phyloP scores from a whole-genome alignment of 2,329 filamentous ascomycete genomes.

The Apiospora rasikravindrae region DNA sequence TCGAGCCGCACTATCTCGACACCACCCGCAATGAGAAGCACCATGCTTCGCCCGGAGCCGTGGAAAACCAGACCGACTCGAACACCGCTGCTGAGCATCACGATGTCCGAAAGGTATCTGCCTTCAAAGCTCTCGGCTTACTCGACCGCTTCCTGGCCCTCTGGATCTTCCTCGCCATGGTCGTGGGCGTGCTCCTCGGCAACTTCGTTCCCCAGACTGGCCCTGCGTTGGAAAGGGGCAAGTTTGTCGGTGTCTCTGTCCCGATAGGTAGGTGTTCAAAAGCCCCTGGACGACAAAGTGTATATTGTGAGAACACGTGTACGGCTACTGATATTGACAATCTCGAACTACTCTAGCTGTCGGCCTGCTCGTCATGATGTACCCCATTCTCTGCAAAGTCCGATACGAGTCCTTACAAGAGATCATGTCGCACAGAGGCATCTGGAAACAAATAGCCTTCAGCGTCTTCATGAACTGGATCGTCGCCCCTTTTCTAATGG shows the following conservation, averaged over 20 bases:
- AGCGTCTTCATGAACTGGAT: constrained; percentile 84
- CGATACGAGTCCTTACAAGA: constrained; percentile 76
- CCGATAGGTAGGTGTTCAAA: constrained; percentile 32
- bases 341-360: constrained; percentile 58
- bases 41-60: background rate
- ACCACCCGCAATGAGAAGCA: background rate
- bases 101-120: constrained; percentile 38
- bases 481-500: constrained; percentile 82
- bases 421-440: constrained; percentile 61
- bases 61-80: background rate
- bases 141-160: constrained; percentile 69
- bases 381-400: constrained; percentile 88
- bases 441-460: constrained; percentile 83
- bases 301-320: background rate
- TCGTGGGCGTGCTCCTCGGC: constrained; percentile 74
- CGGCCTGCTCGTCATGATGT: constrained; percentile 91
- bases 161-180: constrained; percentile 83
- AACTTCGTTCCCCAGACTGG: constrained; percentile 73
- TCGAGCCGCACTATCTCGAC: background rate
- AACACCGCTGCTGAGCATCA: background rate
- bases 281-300: background rate
- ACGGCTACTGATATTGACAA: constrained; percentile 21
- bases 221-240: constrained; percentile 68
- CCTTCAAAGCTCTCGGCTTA: constrained; percentile 60
- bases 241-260: constrained; percentile 64